Percentiles rank a stretch among this genome's conserved stretches.
Conservation (phyloP, 2,329 filamentous ascomycete species). For the Paecilomyces variotii region DNA sequence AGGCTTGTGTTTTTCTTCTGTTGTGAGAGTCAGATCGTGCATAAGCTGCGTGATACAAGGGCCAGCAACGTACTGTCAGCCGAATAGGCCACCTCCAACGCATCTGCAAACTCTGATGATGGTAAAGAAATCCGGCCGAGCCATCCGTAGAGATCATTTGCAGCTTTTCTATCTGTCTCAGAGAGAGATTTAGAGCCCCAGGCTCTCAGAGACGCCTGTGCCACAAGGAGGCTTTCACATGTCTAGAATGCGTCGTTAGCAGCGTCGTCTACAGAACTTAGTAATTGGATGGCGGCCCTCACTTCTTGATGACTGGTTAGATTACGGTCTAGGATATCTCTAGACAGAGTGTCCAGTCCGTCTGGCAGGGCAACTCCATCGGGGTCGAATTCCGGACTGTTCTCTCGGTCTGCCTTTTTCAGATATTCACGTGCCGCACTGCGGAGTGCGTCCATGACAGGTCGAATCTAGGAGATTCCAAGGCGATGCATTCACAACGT, state of each 20-base stretch:
- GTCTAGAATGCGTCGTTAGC: slow-evolving; percentile 13
- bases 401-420: slow-evolving; percentile 6
- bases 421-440: slow-evolving; percentile 18
- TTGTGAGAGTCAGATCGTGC: background rate
- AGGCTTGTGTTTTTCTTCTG: slow-evolving; percentile 10
- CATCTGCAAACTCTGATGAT: slow-evolving; percentile 21
- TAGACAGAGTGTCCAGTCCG: slow-evolving; percentile 21
- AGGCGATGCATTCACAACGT: background rate
- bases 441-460: slow-evolving; percentile 14
- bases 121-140: slow-evolving; percentile 22
- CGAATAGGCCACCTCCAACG: slow-evolving; percentile 17
- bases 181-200: slow-evolving; percentile 11
- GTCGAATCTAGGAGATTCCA: background rate
- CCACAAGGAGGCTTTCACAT: slow-evolving; percentile 24
- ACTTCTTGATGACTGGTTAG: slow-evolving; percentile 15
- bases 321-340: slow-evolving; percentile 18
- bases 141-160: slow-evolving; percentile 25
- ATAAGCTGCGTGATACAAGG: background rate
- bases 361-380: slow-evolving; percentile 6
- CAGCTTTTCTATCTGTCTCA: slow-evolving; percentile 14
- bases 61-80: slow-evolving; percentile 5
- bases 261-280: background rate
- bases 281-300: slow-evolving; percentile 1
- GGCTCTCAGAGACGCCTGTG: slow-evolving; percentile 14
- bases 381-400: slow-evolving; percentile 5